Evolutionary conservation across 2,329 filamentous ascomycete species (phyloP).

Genomic region (Xylariaceae sp.): DNA sequence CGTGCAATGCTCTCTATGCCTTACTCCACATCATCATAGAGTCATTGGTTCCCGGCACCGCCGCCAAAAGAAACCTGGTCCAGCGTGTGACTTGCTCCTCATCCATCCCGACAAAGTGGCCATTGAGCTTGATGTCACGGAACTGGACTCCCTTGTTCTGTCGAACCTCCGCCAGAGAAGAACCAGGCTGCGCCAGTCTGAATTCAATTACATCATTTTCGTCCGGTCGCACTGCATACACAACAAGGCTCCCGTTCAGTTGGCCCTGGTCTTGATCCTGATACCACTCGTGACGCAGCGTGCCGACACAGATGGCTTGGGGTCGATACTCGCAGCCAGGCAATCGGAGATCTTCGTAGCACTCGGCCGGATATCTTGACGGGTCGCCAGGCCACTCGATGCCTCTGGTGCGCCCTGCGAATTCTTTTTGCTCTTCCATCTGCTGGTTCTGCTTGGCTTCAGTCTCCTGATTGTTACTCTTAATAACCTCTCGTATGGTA

Average conservation of each 20-base stretch:
- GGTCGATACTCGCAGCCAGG: constrained; percentile 6
- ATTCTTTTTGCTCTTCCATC: not conserved
- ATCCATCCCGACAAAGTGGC: constrained; percentile 6
- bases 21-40: constrained; percentile 3
- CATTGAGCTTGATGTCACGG: not conserved
- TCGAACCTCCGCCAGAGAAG: not conserved
- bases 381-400: not conserved
- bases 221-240: not conserved
- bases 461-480: not conserved
- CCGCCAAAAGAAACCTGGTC: constrained; percentile 7
- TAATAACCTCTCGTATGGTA: too few relatives aligned
- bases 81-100: not conserved
- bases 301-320: constrained; percentile 1
- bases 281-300: not conserved
- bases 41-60: constrained; percentile 2
- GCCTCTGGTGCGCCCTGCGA: not conserved
- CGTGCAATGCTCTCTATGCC: too few relatives aligned
- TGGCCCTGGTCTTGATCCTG: not conserved
- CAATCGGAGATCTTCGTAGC: not conserved
- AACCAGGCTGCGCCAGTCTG: not conserved
- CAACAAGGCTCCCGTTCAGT: not conserved
- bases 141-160: not conserved
- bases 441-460: not conserved
- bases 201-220: not conserved
- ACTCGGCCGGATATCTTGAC: not conserved